phyloP scores from a whole-genome alignment of 1,284 basidiomycete genomes.

The Hemileia vastatrix region DNA sequence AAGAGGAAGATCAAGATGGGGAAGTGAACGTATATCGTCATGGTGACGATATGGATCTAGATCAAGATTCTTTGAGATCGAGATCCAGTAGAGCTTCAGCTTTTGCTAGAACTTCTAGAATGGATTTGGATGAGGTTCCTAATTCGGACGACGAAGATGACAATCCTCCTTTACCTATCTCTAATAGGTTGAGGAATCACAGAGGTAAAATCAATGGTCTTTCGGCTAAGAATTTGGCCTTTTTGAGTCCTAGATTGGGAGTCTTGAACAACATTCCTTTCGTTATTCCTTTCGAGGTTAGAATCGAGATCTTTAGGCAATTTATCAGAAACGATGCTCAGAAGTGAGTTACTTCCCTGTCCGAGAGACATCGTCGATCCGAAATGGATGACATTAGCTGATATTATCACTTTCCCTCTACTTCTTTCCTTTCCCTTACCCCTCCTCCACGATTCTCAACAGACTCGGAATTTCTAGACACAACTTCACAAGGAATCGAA shows the following conservation, averaged over 20 bases:
- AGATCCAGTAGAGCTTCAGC: no score
- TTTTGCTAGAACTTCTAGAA: not conserved
- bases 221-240: constrained; percentile 62
- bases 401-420: no score
- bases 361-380: no score
- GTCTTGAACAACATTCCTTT: constrained; percentile 94
- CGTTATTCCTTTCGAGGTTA: constrained; percentile 81
- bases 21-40: constrained; percentile 6
- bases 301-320: constrained; percentile 76
- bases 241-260: constrained; percentile 70
- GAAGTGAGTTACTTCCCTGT: not conserved
- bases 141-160: constrained; percentile 30
- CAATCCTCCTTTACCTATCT: constrained; percentile 30
- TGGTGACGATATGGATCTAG: not conserved
- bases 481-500: constrained; percentile 5
- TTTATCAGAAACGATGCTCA: constrained; percentile 68
- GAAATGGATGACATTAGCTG: no score
- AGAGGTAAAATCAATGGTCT: no score
- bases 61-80: not conserved
- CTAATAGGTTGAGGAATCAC: constrained; percentile 14
- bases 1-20: constrained; percentile 21
- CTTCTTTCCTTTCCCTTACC: not conserved
- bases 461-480: constrained; percentile 17
- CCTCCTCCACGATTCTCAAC: not conserved
- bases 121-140: not conserved